Evolutionary conservation across 345 rosid genomes (phyloP), one percentile per base, ranked within the genome.

Genomic region (Populus euphratica): DNA sequence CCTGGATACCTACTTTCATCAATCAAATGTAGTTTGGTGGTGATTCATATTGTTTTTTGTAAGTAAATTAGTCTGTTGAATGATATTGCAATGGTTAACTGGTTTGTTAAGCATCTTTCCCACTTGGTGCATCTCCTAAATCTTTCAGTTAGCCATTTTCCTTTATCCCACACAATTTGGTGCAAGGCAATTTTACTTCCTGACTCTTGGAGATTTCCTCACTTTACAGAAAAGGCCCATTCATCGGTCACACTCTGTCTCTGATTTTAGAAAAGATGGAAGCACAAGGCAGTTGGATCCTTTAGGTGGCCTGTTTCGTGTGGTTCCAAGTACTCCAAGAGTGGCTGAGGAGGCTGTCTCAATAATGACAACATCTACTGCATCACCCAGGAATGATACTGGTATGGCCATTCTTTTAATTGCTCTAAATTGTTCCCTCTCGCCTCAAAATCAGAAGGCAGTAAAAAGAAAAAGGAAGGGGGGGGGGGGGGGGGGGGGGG

Each of bases 241-340:
- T 56, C 93, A 89, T 77, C 94, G 98, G 20, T 93, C 99, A 71
- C 94, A 63, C 70, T 96, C 99, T 41, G 94, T 96, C 71, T 98
- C 99, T 7, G 85, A 79, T 75, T 82, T 93, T 36, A 82, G 70
- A 77, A 85, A 93, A 88, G 92, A 89, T 39, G 93, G 85, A 81
- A 87, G 86, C 81, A 68, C 73, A 47, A 84, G 74, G 79, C 87
- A 81, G 43, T 59, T 72, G 73, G 87, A 89, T 77, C 79, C 90
- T 61, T 73, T 76, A 36, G 79, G 88, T 27, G 86, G 90, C 56
- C 70, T 86, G 73, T 88, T 90, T 81, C 93, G 98, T 39, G 90
- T 96, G 56, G 79, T 96, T 81, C 94, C 92, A 20, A 82, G 90
- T 66, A 93, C 94, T 49, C 84, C 92, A 63, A 70, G 59, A 50